These are phyloP conservation scores for Suillus plorans DNA, from an alignment of 768 basidiomycete species.

Conservation along the genomic window DNA sequence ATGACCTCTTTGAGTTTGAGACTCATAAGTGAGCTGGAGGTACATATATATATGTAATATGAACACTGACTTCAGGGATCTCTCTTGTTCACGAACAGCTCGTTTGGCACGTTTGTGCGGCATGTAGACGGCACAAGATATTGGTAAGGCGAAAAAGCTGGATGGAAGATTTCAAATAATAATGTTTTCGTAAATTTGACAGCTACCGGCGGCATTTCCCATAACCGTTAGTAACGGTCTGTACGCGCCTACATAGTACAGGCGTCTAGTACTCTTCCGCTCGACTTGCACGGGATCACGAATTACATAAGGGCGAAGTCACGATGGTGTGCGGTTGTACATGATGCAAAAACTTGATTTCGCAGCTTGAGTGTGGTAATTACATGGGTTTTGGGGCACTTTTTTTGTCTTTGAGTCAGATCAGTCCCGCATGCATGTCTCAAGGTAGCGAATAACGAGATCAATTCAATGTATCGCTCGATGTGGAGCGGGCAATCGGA, in stretches of 20 bases:
- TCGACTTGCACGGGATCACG: not conserved
- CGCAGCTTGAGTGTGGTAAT: not conserved
- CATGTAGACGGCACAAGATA: slow-evolving; percentile 36
- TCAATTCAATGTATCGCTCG: not conserved
- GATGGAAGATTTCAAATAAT: not conserved
- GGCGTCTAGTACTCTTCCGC: no score
- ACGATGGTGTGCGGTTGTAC: not conserved
- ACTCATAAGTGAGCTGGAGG: not conserved
- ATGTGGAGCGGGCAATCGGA: not conserved
- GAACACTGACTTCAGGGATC: slow-evolving; percentile 40
- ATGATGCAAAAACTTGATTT: not conserved
- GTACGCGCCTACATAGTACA: not conserved
- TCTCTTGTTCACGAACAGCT: slow-evolving; percentile 44
- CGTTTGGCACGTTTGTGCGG: slow-evolving; percentile 67
- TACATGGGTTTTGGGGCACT: not conserved
- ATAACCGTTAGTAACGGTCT: not conserved
- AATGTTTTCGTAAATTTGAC: not conserved
- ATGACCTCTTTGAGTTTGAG: slow-evolving; percentile 38
- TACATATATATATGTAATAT: not conserved
- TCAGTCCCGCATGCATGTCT: not conserved
- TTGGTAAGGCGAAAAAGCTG: not conserved
- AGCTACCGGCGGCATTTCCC: not conserved
- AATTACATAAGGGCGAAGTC: no score
- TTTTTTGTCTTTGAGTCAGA: not conserved
- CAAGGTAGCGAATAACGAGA: not conserved